A percentile compares a stretch with the other conserved stretches of the same genome.
Conservation (phyloP, 129 eudicot genomes). For the Centrapalus pauciflorus region DNA sequence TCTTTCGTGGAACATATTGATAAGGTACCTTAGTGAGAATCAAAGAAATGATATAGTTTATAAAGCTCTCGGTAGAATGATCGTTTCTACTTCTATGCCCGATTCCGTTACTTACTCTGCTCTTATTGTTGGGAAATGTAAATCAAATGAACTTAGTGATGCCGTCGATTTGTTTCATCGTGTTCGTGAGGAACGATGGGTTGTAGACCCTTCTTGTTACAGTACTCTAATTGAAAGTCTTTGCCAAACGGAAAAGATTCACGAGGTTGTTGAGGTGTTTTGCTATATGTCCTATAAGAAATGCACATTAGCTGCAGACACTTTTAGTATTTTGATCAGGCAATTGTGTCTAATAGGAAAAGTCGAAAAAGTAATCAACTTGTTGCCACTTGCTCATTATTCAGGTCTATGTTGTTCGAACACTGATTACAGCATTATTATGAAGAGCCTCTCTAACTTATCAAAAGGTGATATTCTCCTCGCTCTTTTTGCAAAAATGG, state of each 20-base stretch:
- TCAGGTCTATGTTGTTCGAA: conserved; percentile 32
- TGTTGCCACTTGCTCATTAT: conserved; percentile 33
- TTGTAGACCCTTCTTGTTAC: conserved; percentile 49
- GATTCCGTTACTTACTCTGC: conserved; percentile 61
- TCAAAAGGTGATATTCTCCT: conserved; percentile 10
- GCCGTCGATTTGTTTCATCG: conserved; percentile 51
- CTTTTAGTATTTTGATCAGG: conserved; percentile 39
- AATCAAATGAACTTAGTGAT: conserved; percentile 27
- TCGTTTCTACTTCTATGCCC: conserved; percentile 45
- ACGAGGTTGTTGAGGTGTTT: conserved; percentile 56
- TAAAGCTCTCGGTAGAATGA: conserved; percentile 58
- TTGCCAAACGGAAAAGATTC: conserved; percentile 41
- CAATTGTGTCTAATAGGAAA: conserved; percentile 40
- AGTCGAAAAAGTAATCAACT: conserved; percentile 28
- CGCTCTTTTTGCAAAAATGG: conserved; percentile 46
- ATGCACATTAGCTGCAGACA: conserved; percentile 26
- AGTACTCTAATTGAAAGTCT: conserved; percentile 41
- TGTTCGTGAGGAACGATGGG: conserved; percentile 36
- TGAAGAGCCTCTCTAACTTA: conserved; percentile 33
- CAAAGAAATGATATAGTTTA: conserved; percentile 20
- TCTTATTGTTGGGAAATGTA: conserved; percentile 58
- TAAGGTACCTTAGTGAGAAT: conserved; percentile 40
- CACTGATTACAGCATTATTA: conserved; percentile 38
- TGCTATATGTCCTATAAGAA: conserved; percentile 47
- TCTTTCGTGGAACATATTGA: conserved; percentile 58